A percentile compares a stretch with the other conserved stretches of the same genome.
phyloP scores from a whole-genome alignment of 345 rosid species.

The Ceriops decandra region DNA sequence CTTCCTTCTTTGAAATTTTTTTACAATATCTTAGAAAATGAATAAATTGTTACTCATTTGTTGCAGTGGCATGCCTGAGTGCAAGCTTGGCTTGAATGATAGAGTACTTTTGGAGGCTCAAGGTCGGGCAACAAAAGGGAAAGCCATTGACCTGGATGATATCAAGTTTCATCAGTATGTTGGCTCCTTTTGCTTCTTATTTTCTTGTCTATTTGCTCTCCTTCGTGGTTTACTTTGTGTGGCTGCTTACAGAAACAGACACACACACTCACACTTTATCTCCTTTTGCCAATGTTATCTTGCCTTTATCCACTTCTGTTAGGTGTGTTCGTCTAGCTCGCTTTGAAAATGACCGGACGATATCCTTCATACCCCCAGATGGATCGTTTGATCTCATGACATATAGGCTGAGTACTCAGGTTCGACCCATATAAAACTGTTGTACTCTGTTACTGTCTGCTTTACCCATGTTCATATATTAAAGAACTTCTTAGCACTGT shows the following conservation, averaged over 20 bases:
- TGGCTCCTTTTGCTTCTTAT: background rate
- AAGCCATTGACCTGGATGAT: conserved; percentile 95
- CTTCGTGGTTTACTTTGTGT: background rate
- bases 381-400: conserved; percentile 98
- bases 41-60: background rate
- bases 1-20: too few species aligned
- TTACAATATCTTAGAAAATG: too few species aligned
- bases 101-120: conserved; percentile 93
- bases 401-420: conserved; percentile 95
- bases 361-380: conserved; percentile 97
- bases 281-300: background rate
- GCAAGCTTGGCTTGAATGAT: conserved; percentile 95
- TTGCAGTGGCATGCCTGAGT: conserved; percentile 95
- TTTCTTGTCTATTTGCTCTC: background rate
- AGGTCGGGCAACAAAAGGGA: conserved; percentile 89
- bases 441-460: background rate
- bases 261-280: background rate
- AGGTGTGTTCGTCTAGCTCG: conserved; percentile 97
- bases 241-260: conserved; percentile 8
- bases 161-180: conserved; percentile 95
- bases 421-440: conserved; percentile 8
- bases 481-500: background rate
- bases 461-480: background rate
- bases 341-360: conserved; percentile 92
- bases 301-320: background rate